Evolutionary conservation across 306 rosid species (phyloP), one percentile per base, ranked within the genome.

Genomic region (Quercus berberidifolia): DNA sequence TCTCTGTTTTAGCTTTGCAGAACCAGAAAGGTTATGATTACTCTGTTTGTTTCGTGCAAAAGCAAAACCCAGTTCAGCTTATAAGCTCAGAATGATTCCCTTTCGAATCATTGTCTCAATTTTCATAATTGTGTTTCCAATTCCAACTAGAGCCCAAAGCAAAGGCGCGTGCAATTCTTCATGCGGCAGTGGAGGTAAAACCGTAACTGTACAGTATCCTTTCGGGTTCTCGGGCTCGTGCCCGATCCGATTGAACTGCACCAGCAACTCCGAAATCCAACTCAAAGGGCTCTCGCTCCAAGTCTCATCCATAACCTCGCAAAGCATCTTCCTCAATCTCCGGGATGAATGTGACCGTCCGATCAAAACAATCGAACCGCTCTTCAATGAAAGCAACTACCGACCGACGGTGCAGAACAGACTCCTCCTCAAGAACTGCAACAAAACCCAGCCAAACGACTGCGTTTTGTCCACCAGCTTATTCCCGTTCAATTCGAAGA

Each of bases 161-260:
- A 2, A 33, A 3, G 25, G 1, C 3, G 2, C 5, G 12, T 88
- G 91, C 83, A 2, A 3, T 1, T 23, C 3, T 46, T 41, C 33
- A 28, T 93, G 94, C 77, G 11, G 11, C 11, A 0, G 11, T 0
- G 82, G 80, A 58, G 78, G 55, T 8, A 26, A 56, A 14, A 26
- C 74, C 49, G 19, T 69, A 5, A 1, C 41, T 13, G 79, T 92
- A 31, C 84, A 15, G 1, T 87, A 86, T 67, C 98, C 99, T 54
- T 93, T 96, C n/a, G 96, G 94, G 4, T 90, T 91, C 85, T 80
- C 92, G 1, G 62, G 25, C 0, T 84, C 76, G 3, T 88, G 90
- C 65, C 10, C 1, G 81, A 85, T 96, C 73, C 60, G 0, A 60
- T 74, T 96, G 5, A 65, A 57, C 54, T 93, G 97, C 79, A 70